A percentile compares a stretch with the other conserved stretches of the same genome.
These are phyloP conservation scores for Acacia pycnantha DNA, from an alignment of 331 rosid genomes.

Conservation along the genomic window DNA sequence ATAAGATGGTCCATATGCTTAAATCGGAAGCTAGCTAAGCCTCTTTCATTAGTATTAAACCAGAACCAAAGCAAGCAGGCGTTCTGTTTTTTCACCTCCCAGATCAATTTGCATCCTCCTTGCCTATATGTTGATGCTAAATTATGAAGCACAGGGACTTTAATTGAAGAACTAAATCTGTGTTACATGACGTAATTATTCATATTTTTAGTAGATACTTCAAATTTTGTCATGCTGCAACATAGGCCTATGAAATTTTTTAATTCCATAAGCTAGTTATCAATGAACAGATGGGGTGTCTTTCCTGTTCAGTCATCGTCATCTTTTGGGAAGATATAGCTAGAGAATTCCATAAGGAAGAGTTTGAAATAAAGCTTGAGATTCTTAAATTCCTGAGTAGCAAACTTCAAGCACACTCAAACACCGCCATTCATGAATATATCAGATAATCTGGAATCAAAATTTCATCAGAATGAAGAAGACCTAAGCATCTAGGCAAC, in stretches of 20 bases:
- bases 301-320: neutral
- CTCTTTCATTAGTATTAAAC: neutral
- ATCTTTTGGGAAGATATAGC: neutral
- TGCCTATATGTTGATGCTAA: neutral
- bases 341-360: neutral
- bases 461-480: slow-evolving; percentile 13
- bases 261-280: neutral
- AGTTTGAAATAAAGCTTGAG: neutral
- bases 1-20: slow-evolving; percentile 16
- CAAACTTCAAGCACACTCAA: slow-evolving; percentile 6
- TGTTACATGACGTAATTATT: neutral
- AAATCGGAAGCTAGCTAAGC: neutral
- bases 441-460: slow-evolving; percentile 14
- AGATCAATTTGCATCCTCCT: neutral
- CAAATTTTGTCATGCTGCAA: neutral
- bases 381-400: neutral
- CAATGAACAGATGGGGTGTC: neutral
- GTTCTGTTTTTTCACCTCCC: neutral
- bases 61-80: neutral
- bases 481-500: neutral
- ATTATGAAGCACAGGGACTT: neutral
- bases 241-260: neutral
- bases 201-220: neutral
- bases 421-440: neutral
- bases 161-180: neutral